These are phyloP conservation scores for Leavenworthia alabamica DNA, from an alignment of 345 rosid species.

Conservation along the genomic window DNA sequence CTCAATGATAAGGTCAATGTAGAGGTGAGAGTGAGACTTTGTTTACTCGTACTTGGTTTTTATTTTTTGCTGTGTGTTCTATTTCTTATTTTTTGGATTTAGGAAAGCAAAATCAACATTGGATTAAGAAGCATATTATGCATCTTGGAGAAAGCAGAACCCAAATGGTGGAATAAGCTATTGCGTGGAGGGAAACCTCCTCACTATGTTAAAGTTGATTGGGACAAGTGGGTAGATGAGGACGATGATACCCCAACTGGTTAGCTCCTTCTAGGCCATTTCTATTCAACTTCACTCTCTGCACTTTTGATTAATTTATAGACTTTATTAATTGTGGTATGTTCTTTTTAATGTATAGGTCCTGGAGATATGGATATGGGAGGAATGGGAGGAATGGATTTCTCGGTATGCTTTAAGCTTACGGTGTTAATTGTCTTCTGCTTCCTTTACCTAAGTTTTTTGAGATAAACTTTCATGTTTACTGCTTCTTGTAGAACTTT, in stretches of 20 bases:
- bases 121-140: slow-evolving; percentile 69
- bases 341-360: slow-evolving; percentile 31
- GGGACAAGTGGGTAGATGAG: no score
- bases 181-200: slow-evolving; percentile 61
- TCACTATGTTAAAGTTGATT: no score
- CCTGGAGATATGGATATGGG: slow-evolving; percentile 38
- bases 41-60: background rate
- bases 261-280: background rate
- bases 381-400: slow-evolving; percentile 28
- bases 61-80: background rate
- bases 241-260: slow-evolving; percentile 38
- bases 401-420: slow-evolving; percentile 26
- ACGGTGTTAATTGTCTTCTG: background rate
- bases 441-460: no score
- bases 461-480: background rate
- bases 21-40: slow-evolving; percentile 50
- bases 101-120: slow-evolving; percentile 70
- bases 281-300: background rate
- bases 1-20: slow-evolving; percentile 74
- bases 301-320: background rate
- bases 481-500: slow-evolving; percentile 23
- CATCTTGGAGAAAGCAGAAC: slow-evolving; percentile 67
- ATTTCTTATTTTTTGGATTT: background rate
- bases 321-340: background rate
- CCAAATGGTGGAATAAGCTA: slow-evolving; percentile 67